Evolutionary conservation across 768 basidiomycete genomes (phyloP).

Genomic region (Boletus tomentosulus): DNA sequence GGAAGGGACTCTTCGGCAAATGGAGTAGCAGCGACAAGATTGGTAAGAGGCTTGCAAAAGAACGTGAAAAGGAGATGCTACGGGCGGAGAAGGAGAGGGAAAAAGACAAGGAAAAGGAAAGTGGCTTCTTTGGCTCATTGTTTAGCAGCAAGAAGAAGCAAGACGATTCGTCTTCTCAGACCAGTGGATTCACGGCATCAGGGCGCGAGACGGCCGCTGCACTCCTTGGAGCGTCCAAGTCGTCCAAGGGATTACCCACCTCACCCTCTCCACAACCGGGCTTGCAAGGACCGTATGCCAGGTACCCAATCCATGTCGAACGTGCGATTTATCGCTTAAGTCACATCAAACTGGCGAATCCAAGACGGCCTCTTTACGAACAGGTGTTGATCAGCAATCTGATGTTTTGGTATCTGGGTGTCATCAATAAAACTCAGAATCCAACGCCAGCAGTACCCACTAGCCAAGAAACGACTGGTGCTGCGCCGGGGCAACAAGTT

Average conservation of each 20-base stretch:
- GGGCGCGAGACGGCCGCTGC: conserved; percentile 87
- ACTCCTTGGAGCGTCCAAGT: conserved; percentile 78
- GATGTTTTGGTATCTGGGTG: conserved; percentile 99
- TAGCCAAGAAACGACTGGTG: conserved; percentile 24
- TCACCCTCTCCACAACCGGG: conserved; percentile 54
- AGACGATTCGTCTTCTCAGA: conserved; percentile 53
- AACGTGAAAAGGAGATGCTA: conserved; percentile 45
- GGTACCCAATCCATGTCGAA: conserved; percentile 98
- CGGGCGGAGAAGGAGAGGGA: conserved; percentile 43
- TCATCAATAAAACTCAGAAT: conserved; percentile 88
- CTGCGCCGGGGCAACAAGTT: conserved; percentile 25
- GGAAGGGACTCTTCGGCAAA: conserved; percentile 62
- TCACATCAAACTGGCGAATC: conserved; percentile 98
- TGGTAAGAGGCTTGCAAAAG: conserved; percentile 52
- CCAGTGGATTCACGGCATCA: conserved; percentile 37
- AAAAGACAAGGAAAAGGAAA: conserved; percentile 52
- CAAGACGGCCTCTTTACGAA: conserved; percentile 92
- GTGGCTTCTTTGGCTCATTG: conserved; percentile 87
- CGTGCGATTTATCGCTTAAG: conserved; percentile 95
- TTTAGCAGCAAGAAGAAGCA: conserved; percentile 88
- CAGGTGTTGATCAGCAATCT: conserved; percentile 90
- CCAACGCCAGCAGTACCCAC: conserved; percentile 36
- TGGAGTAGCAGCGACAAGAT: conserved; percentile 59
- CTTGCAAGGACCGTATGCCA: conserved; percentile 48
- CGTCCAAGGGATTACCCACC: conserved; percentile 60